A percentile compares a stretch with the other conserved stretches of the same genome.
phyloP scores from a whole-genome alignment of 257 asterid species.

The Mentha longifolia region DNA sequence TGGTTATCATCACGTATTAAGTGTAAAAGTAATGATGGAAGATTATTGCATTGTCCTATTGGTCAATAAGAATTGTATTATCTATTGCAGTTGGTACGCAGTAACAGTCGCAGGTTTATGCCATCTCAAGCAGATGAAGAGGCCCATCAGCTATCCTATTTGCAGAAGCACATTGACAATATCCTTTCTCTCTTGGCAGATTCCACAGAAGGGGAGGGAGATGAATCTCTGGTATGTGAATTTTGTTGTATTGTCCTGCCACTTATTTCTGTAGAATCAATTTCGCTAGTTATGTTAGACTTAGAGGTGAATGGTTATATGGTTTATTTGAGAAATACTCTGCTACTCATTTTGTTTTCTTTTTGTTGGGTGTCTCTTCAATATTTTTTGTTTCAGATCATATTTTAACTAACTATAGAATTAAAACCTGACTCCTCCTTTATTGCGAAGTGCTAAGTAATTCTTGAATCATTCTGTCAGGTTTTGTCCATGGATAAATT shows the following conservation, averaged over 20 bases:
- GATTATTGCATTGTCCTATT: slow-evolving; percentile 16
- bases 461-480: slow-evolving; percentile 45
- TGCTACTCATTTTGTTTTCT: neutral
- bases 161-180: slow-evolving; percentile 87
- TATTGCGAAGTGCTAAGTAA: slow-evolving; percentile 29
- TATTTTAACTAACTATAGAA: neutral
- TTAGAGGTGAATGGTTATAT: slow-evolving; percentile 11
- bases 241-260: slow-evolving; percentile 19
- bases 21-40: slow-evolving; percentile 1
- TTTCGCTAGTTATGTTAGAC: slow-evolving; percentile 9
- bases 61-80: slow-evolving; percentile 16
- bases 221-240: slow-evolving; percentile 73
- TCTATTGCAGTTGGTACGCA: slow-evolving; percentile 81
- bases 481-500: slow-evolving; percentile 80
- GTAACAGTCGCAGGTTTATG: slow-evolving; percentile 89
- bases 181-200: slow-evolving; percentile 91
- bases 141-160: slow-evolving; percentile 94
- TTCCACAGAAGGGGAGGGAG: slow-evolving; percentile 76
- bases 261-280: neutral
- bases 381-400: neutral
- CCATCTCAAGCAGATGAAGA: slow-evolving; percentile 96
- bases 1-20: neutral
- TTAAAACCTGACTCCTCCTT: slow-evolving; percentile 22
- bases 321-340: neutral
- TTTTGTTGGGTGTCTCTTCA: neutral